Evolutionary conservation across 345 rosid species (phyloP).

Genomic region (Corchorus capsularis): DNA sequence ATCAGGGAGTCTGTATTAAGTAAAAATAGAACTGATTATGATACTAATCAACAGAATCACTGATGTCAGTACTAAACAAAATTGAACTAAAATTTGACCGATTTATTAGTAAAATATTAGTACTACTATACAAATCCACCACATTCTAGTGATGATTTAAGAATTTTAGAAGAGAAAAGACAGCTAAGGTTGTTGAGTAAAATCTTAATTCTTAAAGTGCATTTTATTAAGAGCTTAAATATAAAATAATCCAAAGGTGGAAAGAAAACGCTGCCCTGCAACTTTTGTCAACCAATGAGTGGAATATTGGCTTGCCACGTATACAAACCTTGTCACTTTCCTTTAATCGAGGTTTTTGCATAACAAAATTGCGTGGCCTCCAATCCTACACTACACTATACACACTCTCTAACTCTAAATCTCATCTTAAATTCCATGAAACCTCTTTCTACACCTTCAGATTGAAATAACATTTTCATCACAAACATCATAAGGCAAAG

Average conservation of each 20-base stretch:
- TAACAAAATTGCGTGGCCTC: slow-evolving; percentile 19
- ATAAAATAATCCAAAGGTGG: background rate
- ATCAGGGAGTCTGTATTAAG: too few species aligned
- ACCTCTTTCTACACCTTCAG: slow-evolving; percentile 19
- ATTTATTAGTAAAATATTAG: too few species aligned
- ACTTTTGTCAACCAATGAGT: background rate
- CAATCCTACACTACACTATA: background rate
- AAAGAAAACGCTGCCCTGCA: background rate
- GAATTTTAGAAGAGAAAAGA: too few species aligned
- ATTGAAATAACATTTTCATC: background rate
- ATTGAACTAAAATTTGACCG: background rate
- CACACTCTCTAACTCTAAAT: background rate
- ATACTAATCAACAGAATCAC: background rate
- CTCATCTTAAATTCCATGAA: background rate
- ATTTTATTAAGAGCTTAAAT: too few species aligned
- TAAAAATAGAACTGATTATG: background rate
- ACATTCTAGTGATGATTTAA: too few species aligned
- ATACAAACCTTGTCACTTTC: background rate
- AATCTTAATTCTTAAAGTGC: too few species aligned
- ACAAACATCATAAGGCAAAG: background rate
- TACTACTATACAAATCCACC: too few species aligned
- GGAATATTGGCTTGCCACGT: slow-evolving; percentile 20
- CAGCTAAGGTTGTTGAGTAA: too few species aligned
- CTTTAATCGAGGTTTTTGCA: slow-evolving; percentile 16
- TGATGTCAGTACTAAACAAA: background rate